A percentile compares a stretch with the other conserved stretches of the same genome.
Conservation (phyloP, 1,284 basidiomycete species). For the Irpex sp. region DNA sequence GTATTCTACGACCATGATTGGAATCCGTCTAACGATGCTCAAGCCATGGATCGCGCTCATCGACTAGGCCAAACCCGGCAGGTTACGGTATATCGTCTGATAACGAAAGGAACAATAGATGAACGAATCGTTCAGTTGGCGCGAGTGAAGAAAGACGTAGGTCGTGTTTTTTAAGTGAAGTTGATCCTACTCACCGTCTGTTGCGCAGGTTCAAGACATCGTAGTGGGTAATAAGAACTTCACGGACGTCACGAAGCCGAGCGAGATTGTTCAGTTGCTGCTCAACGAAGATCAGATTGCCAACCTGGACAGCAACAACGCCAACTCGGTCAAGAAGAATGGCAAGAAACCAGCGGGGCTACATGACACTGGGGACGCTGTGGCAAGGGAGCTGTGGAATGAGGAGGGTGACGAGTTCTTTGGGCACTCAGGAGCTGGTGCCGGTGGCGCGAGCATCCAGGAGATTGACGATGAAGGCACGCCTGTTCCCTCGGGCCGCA, state of each 20-base stretch:
- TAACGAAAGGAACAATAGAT: constrained; percentile 97
- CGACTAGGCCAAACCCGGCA: constrained; percentile 98
- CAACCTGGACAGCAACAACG: constrained; percentile 44
- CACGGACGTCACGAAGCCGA: constrained; percentile 89
- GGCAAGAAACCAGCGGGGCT: constrained; percentile 33
- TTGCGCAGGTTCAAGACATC: constrained; percentile 89
- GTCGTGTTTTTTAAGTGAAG: constrained; percentile 23
- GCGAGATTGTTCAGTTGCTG: constrained; percentile 94
- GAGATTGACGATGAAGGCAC: constrained; percentile 36
- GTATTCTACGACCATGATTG: constrained; percentile 99
- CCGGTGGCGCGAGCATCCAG: constrained; percentile 18
- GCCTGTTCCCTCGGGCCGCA: constrained; percentile 35
- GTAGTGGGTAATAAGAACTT: constrained; percentile 98
- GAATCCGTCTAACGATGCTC: constrained; percentile 99
- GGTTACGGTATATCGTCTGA: constrained; percentile 97
- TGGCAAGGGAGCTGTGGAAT: constrained; percentile 71
- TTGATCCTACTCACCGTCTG: neutral
- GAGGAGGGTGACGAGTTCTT: constrained; percentile 85
- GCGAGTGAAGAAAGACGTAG: constrained; percentile 91
- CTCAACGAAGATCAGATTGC: constrained; percentile 92
- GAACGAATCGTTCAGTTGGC: constrained; percentile 96
- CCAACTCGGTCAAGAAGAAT: constrained; percentile 36
- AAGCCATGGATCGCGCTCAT: constrained; percentile 99
- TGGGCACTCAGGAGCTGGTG: constrained; percentile 38
- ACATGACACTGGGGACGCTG: constrained; percentile 31